Evolutionary conservation across 2,329 filamentous ascomycete genomes (phyloP), one percentile per base, ranked within the genome.

Genomic region (Bipolaris gigantea): DNA sequence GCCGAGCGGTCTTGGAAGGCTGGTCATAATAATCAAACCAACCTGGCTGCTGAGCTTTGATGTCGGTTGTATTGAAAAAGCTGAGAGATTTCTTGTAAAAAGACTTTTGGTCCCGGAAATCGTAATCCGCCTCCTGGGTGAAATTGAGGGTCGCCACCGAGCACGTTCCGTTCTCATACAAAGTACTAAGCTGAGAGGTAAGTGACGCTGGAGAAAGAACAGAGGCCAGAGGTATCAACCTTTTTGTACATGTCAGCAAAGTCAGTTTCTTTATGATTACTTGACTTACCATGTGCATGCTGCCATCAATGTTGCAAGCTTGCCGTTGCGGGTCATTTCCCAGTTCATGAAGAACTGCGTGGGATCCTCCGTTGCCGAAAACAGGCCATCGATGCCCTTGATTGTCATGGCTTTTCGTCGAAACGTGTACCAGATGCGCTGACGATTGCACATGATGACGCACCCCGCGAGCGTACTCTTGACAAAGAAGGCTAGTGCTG

Each of bases 21-120:
- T 72, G 69, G 42, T 74, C 72, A 38, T 71, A 75, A 43, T 75
- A 75, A 43, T 75, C 73, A 36, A 73, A 74, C 43, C 49, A 74
- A 5, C 57, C 65, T 6, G 58, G 53, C 1, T 52, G 41, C 16
- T 55, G 55, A 1, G 58, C 68, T 7, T 52, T 53, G 6, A 53
- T 55, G 38, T 72, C 69, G 2, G 73, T 75, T 8, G 71, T 74
- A 49, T 75, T 75, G 48, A 66, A 73, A 45, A 65, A 73, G 19
- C 58, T 62, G 5, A 72, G 41, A 10, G 67, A 67, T 15, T 61
- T 63, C 1, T 68, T 65, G 5, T 62, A 61, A 6, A 45, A 50
- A 2, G 61, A 56, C 5, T 50, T 54, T 30, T 62, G 57, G n/a
- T 60, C 58, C 11, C 72, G 61, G 40, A 72, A 75, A 42, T 75